phyloP scores from a whole-genome alignment of 2,329 filamentous ascomycete genomes.

The Monilinia fructigena region DNA sequence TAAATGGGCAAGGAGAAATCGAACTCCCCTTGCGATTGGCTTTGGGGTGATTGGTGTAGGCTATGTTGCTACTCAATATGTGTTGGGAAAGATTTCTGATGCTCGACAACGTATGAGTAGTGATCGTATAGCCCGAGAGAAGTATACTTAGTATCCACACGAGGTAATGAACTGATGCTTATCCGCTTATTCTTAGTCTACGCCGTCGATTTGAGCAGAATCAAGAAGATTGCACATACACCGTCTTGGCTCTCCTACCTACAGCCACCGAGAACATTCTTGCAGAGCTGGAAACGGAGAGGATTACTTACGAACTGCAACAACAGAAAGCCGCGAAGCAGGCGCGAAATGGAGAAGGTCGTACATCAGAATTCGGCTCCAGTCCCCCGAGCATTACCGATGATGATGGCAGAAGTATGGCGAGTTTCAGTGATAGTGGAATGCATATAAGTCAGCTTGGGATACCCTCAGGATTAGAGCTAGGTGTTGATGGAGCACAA shows the following conservation, averaged over 20 bases:
- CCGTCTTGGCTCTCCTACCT: slow-evolving; percentile 90
- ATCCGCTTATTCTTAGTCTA: slow-evolving; percentile 55
- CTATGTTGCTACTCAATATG: slow-evolving; percentile 91
- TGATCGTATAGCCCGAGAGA: slow-evolving; percentile 93
- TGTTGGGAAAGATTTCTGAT: slow-evolving; percentile 85
- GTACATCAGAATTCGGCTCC: slow-evolving; percentile 45
- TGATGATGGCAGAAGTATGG: slow-evolving; percentile 77
- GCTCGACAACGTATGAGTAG: slow-evolving; percentile 95
- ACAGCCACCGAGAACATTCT: slow-evolving; percentile 89
- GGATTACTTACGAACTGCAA: slow-evolving; percentile 89
- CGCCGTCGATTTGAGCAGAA: slow-evolving; percentile 97
- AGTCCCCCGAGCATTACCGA: slow-evolving; percentile 66
- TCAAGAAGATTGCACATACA: slow-evolving; percentile 97
- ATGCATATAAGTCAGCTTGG: slow-evolving; percentile 77
- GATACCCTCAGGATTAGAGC: slow-evolving; percentile 52
- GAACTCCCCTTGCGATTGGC: slow-evolving; percentile 84
- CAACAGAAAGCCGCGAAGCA: slow-evolving; percentile 80
- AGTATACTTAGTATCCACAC: slow-evolving; percentile 58
- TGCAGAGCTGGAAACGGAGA: slow-evolving; percentile 84
- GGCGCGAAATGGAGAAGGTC: slow-evolving; percentile 55
- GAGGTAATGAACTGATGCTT: slow-evolving; percentile 25
- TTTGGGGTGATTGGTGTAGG: slow-evolving; percentile 84
- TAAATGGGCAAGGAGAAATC: slow-evolving; percentile 90
- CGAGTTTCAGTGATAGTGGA: slow-evolving; percentile 76
- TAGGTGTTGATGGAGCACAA: slow-evolving; percentile 43